Evolutionary conservation across 176 grass and related monocot species (phyloP), one percentile per base, ranked within the genome.

Genomic region (Eremochloa ophiuroides): DNA sequence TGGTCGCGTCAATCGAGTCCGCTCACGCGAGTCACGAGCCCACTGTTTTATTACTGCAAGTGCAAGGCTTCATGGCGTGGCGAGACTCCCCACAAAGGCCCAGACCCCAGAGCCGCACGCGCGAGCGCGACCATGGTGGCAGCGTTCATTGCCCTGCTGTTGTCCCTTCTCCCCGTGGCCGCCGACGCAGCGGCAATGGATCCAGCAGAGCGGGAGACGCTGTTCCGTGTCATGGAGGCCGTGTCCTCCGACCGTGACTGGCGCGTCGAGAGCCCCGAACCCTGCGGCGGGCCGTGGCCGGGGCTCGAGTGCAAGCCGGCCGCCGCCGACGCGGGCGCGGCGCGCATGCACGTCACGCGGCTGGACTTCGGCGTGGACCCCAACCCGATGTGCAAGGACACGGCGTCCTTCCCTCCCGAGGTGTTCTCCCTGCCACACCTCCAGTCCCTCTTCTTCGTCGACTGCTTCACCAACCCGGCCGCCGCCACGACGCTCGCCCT

Each of bases 161-260:
- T 77, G 43, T 63, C 41, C 88, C 73, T 75, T 13, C 73, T 88
- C 44, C 77, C 79, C 16, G 2, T 46, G 27, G 50, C 85, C 51
- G 22, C 51, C 51, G 51, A 56, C 13, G 44, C 76, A 14, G 8
- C 27, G 15, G 62, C 77, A 63, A 90, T 95, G 96, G 88, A 89
- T 51, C 26, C 82, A 1, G 35, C 70, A 15, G 93, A 98, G 87
- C 84, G 42, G 75, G 91, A 95, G 78, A 88, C 88, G 59, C 82
- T 95, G 25, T 91, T 95, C 85, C 80, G 70, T 48, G 87, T 98
- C 37, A 98, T 98, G 96, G 93, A 91, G 23, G 75, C 88, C 62
- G 83, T 95, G 76, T 98, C 96, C 39, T 93, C 93, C n/a, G 93
- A 98, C 84, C 84, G 90, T 8, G 88, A 86, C 75, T 98, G 96